Percentiles rank a stretch among this genome's conserved stretches.
Conservation (phyloP, 2,329 filamentous ascomycete species). For the Thelonectria rubi region DNA sequence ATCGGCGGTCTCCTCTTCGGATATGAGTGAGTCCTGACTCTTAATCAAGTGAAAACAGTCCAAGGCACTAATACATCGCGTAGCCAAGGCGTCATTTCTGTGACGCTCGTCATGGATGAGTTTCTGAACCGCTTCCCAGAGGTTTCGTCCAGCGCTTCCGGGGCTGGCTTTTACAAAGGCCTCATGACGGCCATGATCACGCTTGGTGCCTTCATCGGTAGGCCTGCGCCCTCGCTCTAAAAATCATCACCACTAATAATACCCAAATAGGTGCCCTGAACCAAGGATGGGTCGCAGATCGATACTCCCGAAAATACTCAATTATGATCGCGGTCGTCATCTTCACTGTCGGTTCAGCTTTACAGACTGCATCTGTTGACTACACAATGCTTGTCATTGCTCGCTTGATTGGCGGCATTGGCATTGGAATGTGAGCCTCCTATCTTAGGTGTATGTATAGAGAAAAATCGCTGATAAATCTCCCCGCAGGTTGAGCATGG, state of each 20-base stretch:
- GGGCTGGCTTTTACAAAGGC: slow-evolving; percentile 49
- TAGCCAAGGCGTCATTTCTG: slow-evolving; percentile 52
- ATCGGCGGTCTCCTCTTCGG: slow-evolving; percentile 53
- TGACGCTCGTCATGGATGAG: slow-evolving; percentile 50
- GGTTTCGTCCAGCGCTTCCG: slow-evolving; percentile 46
- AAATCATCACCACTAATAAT: neutral
- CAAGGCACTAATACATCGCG: neutral
- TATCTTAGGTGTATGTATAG: too few species aligned
- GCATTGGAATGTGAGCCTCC: slow-evolving; percentile 49
- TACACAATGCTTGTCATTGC: slow-evolving; percentile 54
- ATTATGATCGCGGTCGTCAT: slow-evolving; percentile 47
- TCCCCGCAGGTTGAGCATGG: slow-evolving; percentile 41
- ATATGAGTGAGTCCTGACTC: slow-evolving; percentile 34
- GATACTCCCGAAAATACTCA: slow-evolving; percentile 45
- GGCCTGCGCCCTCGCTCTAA: neutral
- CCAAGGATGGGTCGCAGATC: slow-evolving; percentile 50
- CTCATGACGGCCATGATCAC: slow-evolving; percentile 62
- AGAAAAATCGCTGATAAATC: neutral
- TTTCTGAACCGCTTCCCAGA: slow-evolving; percentile 47
- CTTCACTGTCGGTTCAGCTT: slow-evolving; percentile 52
- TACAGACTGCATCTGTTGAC: slow-evolving; percentile 53
- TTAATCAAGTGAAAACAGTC: neutral
- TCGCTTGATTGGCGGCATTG: slow-evolving; percentile 54
- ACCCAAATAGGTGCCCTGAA: slow-evolving; percentile 51
- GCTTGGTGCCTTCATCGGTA: slow-evolving; percentile 56